A percentile compares a stretch with the other conserved stretches of the same genome.
Evolutionary conservation across 495 filamentous ascomycete species (phyloP).

Genomic region (Neurospora terricola): DNA sequence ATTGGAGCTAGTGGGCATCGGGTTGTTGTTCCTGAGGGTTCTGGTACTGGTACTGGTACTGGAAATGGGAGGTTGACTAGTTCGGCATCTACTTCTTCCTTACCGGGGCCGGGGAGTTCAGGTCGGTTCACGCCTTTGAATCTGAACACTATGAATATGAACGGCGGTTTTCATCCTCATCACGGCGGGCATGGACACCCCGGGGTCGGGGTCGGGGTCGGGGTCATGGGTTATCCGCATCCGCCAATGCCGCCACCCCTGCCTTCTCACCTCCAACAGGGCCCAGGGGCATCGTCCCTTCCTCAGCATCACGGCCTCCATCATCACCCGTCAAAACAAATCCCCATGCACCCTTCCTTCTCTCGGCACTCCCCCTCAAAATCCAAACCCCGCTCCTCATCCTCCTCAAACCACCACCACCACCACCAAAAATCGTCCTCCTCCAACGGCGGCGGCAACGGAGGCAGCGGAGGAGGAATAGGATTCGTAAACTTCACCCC

Average conservation of each 20-base stretch:
- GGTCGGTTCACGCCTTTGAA: background rate
- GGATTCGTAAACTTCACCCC: slow-evolving; percentile 93
- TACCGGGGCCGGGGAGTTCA: background rate
- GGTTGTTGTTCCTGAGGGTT: background rate
- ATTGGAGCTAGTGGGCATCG: background rate
- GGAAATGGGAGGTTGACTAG: background rate
- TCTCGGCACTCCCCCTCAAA: background rate
- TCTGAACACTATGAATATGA: background rate
- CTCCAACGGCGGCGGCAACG: background rate
- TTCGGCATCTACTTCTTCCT: background rate
- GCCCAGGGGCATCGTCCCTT: background rate
- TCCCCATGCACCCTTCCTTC: background rate
- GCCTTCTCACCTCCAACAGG: background rate
- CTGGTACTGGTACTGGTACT: background rate
- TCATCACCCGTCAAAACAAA: background rate
- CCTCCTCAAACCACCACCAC: too few relatives aligned
- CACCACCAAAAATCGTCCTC: background rate
- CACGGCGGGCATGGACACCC: too few relatives aligned
- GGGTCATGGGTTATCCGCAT: background rate
- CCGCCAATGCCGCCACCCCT: background rate
- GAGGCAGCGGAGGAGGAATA: slow-evolving; percentile 37
- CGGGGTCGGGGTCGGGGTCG: too few relatives aligned
- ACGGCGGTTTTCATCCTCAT: background rate
- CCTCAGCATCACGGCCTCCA: background rate
- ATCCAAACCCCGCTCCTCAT: background rate